Percentiles rank a stretch among this genome's conserved stretches.
phyloP scores from a whole-genome alignment of 1,139 yeast species.

The Taiozyma sp. region DNA sequence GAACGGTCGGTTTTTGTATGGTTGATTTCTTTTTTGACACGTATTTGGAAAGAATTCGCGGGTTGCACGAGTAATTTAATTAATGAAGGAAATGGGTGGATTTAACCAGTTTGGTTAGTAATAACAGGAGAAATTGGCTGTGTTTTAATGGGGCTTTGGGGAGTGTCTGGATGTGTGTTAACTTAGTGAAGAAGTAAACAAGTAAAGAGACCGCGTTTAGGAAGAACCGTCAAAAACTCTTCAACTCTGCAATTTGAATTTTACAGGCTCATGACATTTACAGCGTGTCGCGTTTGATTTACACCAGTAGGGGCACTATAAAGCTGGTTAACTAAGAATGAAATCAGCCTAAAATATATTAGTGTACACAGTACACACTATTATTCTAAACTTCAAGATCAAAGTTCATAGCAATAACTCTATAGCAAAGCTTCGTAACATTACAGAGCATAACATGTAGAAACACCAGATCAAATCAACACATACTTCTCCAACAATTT shows the following conservation, averaged over 20 bases:
- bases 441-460: too few species aligned
- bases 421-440: too few species aligned
- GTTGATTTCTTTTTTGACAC: background rate
- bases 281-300: background rate
- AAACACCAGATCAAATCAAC: background rate
- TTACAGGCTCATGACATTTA: too few species aligned
- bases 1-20: background rate
- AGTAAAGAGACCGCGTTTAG: too few species aligned
- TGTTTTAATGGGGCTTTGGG: background rate
- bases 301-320: background rate
- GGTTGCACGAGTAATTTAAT: too few species aligned
- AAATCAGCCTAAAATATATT: background rate
- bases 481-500: slow-evolving; percentile 12
- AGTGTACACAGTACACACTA: too few species aligned
- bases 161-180: too few species aligned
- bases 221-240: too few species aligned
- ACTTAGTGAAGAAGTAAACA: too few species aligned
- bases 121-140: background rate
- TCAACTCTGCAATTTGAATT: too few species aligned
- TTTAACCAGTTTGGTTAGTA: background rate
- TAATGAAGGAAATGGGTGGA: background rate
- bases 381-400: too few species aligned
- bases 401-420: too few species aligned
- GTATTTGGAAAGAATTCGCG: background rate
- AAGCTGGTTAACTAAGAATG: background rate